Evolutionary conservation across 1,284 basidiomycete species (phyloP).

Genomic region (Puccinia horiana): DNA sequence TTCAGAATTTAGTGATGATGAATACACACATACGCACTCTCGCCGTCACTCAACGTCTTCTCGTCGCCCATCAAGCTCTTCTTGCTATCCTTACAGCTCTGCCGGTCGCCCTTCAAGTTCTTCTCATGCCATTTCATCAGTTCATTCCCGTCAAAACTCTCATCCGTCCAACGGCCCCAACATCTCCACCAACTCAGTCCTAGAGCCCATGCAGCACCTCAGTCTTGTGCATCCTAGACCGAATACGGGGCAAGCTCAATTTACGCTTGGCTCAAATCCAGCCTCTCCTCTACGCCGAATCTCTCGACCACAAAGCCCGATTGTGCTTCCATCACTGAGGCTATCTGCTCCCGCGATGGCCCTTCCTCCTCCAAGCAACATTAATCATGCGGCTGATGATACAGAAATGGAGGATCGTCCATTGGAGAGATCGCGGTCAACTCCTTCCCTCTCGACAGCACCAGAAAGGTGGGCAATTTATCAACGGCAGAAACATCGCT

Average conservation of each 20-base stretch:
- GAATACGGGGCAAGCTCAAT: neutral
- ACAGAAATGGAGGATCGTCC: slow-evolving; percentile 21
- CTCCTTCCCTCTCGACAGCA: slow-evolving; percentile 29
- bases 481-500: slow-evolving; percentile 3
- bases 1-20: slow-evolving; percentile 20
- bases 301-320: slow-evolving; percentile 29
- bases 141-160: neutral
- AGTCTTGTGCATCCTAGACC: slow-evolving; percentile 64
- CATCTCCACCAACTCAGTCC: slow-evolving; percentile 73
- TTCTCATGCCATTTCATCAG: neutral
- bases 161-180: neutral
- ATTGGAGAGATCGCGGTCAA: slow-evolving; percentile 24
- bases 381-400: neutral
- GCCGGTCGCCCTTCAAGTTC: neutral
- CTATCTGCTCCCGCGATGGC: slow-evolving; percentile 13
- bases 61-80: neutral
- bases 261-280: neutral
- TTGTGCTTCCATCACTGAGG: slow-evolving; percentile 27
- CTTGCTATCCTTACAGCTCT: neutral
- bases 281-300: neutral
- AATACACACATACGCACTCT: neutral
- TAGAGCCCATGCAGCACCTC: slow-evolving; percentile 73
- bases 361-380: neutral
- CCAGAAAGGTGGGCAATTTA: slow-evolving; percentile 27
- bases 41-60: neutral